phyloP scores from a whole-genome alignment of 352 stramenopile species.

The Pythium rhizo-oryzae region DNA sequence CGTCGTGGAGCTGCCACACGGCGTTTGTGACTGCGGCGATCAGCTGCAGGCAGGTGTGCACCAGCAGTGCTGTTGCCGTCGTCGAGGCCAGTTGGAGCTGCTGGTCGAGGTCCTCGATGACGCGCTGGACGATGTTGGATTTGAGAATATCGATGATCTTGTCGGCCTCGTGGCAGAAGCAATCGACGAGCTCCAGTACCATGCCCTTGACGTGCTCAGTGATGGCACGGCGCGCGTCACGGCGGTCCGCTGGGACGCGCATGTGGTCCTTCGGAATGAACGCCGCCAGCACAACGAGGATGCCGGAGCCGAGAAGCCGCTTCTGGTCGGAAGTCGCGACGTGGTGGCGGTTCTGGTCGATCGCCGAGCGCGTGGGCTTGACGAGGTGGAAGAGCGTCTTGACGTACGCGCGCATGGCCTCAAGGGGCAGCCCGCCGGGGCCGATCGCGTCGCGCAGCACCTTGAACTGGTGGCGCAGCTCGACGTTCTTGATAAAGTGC shows the following conservation, averaged over 20 bases:
- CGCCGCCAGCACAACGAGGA: constrained; percentile 52
- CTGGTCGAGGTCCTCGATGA: constrained; percentile 38
- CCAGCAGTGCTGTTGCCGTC: background rate
- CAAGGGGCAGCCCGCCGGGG: constrained; percentile 36
- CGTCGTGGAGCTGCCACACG: constrained; percentile 22
- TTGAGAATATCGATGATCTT: constrained; percentile 63
- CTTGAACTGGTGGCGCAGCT: constrained; percentile 72
- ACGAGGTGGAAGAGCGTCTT: constrained; percentile 61
- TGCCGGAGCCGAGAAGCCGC: constrained; percentile 53
- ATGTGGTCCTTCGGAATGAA: constrained; percentile 36
- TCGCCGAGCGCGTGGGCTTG: constrained; percentile 26
- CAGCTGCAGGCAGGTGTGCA: constrained; percentile 16
- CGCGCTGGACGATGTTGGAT: constrained; percentile 59
- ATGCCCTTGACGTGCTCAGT: constrained; percentile 63
- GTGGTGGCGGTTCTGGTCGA: constrained; percentile 31
- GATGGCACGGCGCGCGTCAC: constrained; percentile 30
- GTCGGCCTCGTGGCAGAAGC: constrained; percentile 37
- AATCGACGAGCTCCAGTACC: constrained; percentile 40
- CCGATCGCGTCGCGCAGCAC: constrained; percentile 55
- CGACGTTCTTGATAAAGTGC: constrained; percentile 73
- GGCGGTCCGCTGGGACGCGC: background rate
- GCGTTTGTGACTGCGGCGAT: constrained; percentile 17
- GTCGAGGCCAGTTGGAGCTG: background rate
- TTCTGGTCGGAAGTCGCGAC: constrained; percentile 48
- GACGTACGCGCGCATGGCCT: constrained; percentile 60